Conservation (phyloP, 371 early-diverging fungal genomes). For the Circinella minor region DNA sequence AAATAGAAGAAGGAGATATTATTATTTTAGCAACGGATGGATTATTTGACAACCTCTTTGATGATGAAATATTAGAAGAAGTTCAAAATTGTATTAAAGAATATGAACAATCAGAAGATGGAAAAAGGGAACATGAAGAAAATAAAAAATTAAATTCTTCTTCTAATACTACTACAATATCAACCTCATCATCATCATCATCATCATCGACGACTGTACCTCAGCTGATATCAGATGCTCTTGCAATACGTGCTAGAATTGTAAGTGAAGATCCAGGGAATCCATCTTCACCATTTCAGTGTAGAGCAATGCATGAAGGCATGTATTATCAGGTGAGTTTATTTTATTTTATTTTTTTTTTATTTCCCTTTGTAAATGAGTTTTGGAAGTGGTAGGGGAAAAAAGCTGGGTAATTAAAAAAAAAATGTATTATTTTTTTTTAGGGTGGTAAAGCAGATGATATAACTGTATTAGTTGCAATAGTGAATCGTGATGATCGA, state of each 20-base stretch:
- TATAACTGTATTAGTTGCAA: slow-evolving; percentile 77
- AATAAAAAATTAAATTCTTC: too few relatives aligned
- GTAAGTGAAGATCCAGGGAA: slow-evolving; percentile 82
- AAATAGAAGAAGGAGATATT: slow-evolving; percentile 78
- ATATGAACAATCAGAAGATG: background rate
- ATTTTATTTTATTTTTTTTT: background rate
- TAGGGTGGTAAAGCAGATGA: slow-evolving; percentile 90
- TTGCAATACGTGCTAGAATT: slow-evolving; percentile 76
- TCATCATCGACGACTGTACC: slow-evolving; percentile 54
- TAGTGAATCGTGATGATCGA: slow-evolving; percentile 64
- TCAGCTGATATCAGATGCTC: slow-evolving; percentile 74
- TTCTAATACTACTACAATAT: too few relatives aligned
- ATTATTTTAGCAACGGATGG: slow-evolving; percentile 80
- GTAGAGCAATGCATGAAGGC: slow-evolving; percentile 81
- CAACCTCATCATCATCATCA: slow-evolving; percentile 5
- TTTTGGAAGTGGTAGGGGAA: slow-evolving; percentile 13
- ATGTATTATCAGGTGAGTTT: slow-evolving; percentile 63
- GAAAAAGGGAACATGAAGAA: background rate
- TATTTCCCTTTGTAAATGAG: background rate
- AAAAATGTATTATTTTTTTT: background rate
- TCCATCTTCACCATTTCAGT: slow-evolving; percentile 87
- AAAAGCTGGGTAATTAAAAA: slow-evolving; percentile 1
- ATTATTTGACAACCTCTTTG: slow-evolving; percentile 82
- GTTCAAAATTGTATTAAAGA: slow-evolving; percentile 25
- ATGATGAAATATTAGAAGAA: slow-evolving; percentile 78